Percentiles rank a stretch among this genome's conserved stretches.
phyloP scores from a whole-genome alignment of 2,329 filamentous ascomycete species.

The Monosporascus sp. region DNA sequence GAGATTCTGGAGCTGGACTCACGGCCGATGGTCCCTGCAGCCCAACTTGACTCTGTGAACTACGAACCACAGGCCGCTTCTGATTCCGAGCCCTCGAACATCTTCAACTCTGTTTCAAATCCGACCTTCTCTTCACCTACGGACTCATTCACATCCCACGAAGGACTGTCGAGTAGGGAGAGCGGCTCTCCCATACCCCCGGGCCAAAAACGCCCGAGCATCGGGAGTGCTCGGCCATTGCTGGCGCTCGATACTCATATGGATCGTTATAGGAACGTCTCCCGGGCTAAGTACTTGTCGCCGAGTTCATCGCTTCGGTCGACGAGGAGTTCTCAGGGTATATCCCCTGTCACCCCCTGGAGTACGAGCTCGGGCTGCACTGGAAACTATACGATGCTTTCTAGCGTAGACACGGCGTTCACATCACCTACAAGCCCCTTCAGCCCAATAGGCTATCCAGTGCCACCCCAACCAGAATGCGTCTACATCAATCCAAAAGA shows the following conservation, averaged over 20 bases:
- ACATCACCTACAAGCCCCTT: slow-evolving; percentile 41
- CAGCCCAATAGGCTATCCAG: slow-evolving; percentile 24
- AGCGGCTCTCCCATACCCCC: slow-evolving; percentile 2
- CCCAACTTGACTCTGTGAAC: slow-evolving; percentile 23
- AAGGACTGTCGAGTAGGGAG: neutral
- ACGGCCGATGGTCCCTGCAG: slow-evolving; percentile 30
- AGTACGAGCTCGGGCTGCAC: slow-evolving; percentile 24
- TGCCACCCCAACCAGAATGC: slow-evolving; percentile 21
- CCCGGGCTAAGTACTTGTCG: slow-evolving; percentile 20
- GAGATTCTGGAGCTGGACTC: slow-evolving; percentile 52
- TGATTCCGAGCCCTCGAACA: slow-evolving; percentile 5
- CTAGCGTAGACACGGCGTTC: slow-evolving; percentile 37
- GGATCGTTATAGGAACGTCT: slow-evolving; percentile 20
- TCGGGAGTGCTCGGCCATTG: slow-evolving; percentile 19
- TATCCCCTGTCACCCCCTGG: slow-evolving; percentile 46
- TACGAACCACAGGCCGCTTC: slow-evolving; percentile 13
- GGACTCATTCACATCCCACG: neutral
- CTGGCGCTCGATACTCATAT: slow-evolving; percentile 26
- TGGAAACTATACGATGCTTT: slow-evolving; percentile 34
- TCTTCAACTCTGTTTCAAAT: slow-evolving; percentile 1
- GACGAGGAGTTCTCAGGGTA: slow-evolving; percentile 33
- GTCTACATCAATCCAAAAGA: slow-evolving; percentile 18
- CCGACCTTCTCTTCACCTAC: slow-evolving; percentile 2
- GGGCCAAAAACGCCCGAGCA: slow-evolving; percentile 3
- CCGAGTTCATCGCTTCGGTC: slow-evolving; percentile 30